These are phyloP conservation scores for Phytophthora capsici DNA, from an alignment of 352 stramenopile genomes.

Conservation along the genomic window DNA sequence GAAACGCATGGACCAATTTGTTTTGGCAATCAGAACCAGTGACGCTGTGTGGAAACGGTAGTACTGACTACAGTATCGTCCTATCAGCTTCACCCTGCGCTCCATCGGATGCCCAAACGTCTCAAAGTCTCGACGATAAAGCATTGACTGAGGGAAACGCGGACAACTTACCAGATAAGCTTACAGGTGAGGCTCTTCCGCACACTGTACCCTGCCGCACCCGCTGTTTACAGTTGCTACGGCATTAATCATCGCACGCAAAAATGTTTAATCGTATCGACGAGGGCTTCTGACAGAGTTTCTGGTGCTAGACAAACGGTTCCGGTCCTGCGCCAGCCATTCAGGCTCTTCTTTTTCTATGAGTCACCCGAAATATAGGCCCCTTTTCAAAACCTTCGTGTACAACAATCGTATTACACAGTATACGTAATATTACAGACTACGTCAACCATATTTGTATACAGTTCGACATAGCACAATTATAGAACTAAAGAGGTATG, in stretches of 20 bases:
- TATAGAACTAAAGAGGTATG: neutral
- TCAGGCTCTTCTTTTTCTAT: conserved; percentile 16
- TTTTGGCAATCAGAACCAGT: neutral
- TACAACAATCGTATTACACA: neutral
- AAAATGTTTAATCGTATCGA: too few relatives aligned
- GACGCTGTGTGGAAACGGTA: neutral
- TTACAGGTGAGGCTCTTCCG: too few relatives aligned
- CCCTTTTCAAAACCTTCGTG: neutral
- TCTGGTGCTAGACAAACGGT: neutral
- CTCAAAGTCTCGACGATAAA: too few relatives aligned
- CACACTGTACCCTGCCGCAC: too few relatives aligned
- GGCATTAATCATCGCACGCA: too few relatives aligned
- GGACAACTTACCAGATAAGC: too few relatives aligned
- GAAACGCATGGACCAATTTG: neutral
- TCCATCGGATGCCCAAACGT: too few relatives aligned
- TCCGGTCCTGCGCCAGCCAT: conserved; percentile 2
- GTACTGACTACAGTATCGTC: neutral
- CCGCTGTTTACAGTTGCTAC: too few relatives aligned
- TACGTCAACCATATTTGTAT: neutral
- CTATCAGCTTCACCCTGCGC: neutral
- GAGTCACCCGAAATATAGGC: conserved; percentile 13
- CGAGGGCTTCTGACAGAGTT: too few relatives aligned
- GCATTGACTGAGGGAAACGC: too few relatives aligned
- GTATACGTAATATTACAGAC: neutral
- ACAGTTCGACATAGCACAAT: neutral